Evolutionary conservation across 2,329 filamentous ascomycete genomes (phyloP), one percentile per base, ranked within the genome.

Genomic region (Penicillium frequentans): DNA sequence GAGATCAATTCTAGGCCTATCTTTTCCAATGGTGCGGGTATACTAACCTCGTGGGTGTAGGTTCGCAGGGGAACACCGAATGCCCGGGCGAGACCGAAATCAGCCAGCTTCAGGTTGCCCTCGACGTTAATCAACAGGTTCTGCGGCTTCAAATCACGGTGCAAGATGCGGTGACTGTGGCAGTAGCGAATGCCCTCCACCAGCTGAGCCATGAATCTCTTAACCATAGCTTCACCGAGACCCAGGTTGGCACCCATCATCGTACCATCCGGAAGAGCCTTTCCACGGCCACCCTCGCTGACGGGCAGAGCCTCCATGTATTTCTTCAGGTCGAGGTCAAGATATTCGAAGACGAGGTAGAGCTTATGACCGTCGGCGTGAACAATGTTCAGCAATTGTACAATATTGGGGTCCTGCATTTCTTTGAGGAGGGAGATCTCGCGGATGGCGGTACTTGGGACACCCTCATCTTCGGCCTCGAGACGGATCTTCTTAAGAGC

Each of bases 401-500:
- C 90, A 69, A 96, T 95, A 77, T 93, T 96, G 60, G 90, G 88
- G 74, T 96, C 90, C 73, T 89, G 88, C 90, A 96, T 93, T 77
- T 96, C 92, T 77, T 96, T 96, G 69, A 96, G 86, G 44, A 96
- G 84, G 26, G 91, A 96, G 70, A 96, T 96, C 76, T 96, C 92
- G 68, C 92, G 91, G 70, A 96, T 96, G 64, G 92, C 93, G 3
- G 92, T 96, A 70, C 89, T 93, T 3, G 92, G 93, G 19, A 96
- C 91, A 65, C 92, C 92, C 74, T 96, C 93, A 79, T 96, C 92
- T 80, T 96, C 93, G 61, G 92, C 91, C 73, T 96, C 93, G 68
- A 96, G 89, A 62, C 92, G 90, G 70, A 96, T 96, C 81, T 96
- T 96, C 83, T 96, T 96, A 66, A 96, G 81, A 23, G 92, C 92